A percentile compares a stretch with the other conserved stretches of the same genome.
Conservation (phyloP, 176 grass and related monocot species). For the Phoenix dactylifera region DNA sequence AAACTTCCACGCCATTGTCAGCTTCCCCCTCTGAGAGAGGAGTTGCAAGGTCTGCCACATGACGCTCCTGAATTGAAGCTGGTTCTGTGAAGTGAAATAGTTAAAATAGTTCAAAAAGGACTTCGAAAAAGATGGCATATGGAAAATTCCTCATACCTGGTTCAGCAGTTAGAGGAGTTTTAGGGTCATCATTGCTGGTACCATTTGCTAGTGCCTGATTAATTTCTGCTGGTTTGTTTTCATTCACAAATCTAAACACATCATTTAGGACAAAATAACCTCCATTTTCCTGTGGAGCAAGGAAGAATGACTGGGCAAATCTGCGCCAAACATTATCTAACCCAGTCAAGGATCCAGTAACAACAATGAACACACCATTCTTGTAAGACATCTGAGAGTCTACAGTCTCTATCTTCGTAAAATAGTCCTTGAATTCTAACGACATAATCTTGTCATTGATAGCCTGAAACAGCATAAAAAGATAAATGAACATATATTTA, state of each 20-base stretch:
- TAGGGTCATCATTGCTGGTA: background rate
- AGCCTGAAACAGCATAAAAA: constrained; percentile 34
- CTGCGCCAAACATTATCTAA: constrained; percentile 33
- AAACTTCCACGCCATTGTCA: background rate
- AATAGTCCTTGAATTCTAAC: constrained; percentile 63
- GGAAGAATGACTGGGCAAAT: constrained; percentile 86
- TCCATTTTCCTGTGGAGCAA: constrained; percentile 84
- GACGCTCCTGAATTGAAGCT: constrained; percentile 11
- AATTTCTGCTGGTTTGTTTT: background rate
- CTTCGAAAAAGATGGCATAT: background rate
- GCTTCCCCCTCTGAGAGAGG: constrained; percentile 6
- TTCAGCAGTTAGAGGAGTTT: background rate
- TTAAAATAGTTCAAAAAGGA: too few relatives aligned
- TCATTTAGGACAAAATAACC: constrained; percentile 90
- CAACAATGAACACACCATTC: constrained; percentile 68
- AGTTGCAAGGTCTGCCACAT: background rate
- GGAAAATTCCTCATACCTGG: constrained; percentile 1
- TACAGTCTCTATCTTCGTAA: constrained; percentile 77
- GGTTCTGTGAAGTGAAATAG: constrained; percentile 15
- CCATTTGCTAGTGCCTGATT: background rate
- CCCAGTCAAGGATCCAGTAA: constrained; percentile 64
- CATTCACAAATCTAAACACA: constrained; percentile 12
- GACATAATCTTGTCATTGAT: constrained; percentile 68
- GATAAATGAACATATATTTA: too few relatives aligned
- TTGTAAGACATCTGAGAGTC: constrained; percentile 67